Evolutionary conservation across 176 grass and related monocot genomes (phyloP).

Genomic region (Bothriochloa decipiens): DNA sequence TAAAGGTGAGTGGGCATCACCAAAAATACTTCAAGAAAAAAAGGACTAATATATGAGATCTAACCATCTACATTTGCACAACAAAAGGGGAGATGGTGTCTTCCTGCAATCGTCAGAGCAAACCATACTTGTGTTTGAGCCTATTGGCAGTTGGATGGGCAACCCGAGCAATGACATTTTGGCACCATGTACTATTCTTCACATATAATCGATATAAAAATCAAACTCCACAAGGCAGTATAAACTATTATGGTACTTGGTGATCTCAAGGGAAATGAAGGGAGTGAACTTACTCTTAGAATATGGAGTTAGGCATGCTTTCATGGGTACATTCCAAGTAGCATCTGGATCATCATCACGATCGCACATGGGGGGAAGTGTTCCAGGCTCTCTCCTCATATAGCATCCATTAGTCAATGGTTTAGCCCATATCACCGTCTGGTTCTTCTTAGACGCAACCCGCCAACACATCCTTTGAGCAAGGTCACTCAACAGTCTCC

Average conservation of each 20-base stretch:
- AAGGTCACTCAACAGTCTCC: slow-evolving; percentile 68
- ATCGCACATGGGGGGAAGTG: slow-evolving; percentile 58
- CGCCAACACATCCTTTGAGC: slow-evolving; percentile 74
- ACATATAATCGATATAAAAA: neutral
- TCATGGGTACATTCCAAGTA: slow-evolving; percentile 78
- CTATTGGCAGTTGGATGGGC: neutral
- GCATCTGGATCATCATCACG: slow-evolving; percentile 66
- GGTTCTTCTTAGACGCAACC: slow-evolving; percentile 70
- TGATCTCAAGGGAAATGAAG: slow-evolving; percentile 34
- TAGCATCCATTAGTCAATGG: slow-evolving; percentile 81
- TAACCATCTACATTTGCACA: neutral
- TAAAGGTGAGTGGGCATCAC: neutral
- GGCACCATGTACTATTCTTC: neutral
- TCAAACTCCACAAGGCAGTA: neutral
- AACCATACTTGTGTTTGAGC: neutral
- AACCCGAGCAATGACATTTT: neutral
- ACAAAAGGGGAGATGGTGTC: neutral
- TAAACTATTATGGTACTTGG: neutral
- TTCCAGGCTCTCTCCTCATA: slow-evolving; percentile 58
- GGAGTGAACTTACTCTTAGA: slow-evolving; percentile 58
- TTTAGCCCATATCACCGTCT: slow-evolving; percentile 83
- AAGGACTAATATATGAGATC: neutral
- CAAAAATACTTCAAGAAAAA: neutral
- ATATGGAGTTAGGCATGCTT: slow-evolving; percentile 74
- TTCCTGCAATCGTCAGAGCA: neutral